Base-by-base conservation (phyloP, 352 stramenopile species). In the Phytophthora ohioensis region DNA sequence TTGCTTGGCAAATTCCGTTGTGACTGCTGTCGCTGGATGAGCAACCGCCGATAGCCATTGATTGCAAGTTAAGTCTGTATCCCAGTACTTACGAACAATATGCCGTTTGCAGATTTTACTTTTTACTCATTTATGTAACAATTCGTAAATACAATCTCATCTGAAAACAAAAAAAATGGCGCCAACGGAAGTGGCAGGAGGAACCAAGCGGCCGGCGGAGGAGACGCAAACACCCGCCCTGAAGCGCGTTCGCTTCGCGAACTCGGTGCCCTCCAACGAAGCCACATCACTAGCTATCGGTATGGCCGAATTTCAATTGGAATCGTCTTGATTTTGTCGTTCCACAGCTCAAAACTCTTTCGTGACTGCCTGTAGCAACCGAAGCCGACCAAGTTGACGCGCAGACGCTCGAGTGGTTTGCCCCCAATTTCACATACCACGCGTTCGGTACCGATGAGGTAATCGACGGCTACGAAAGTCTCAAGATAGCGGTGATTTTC, bases 351-450 rank as follows among this genome's bases (percentile, higher is more conserved):
- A 54, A 52, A 76, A 12, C 6, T 27, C 17, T 69, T 53, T 36
- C 12, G 5, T 61, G 34, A 17, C 17, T 39, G 30, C 9, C 9
- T 52, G 42, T 67, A 91, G 83, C 84, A 62, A 81, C 63, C 21
- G 64, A 80, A 30, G 58, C 43, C 8, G 48, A 72, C 32, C 76
- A 87, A 64, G 66, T 85, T 79, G 71, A 88, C 74, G 66, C 76
- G 11, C 56, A 78, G 38, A 67, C 57, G 42, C 73, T 85, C 32
- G 49, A 79, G 10, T 85, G 65, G 58, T 95, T 94, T 65, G 68
- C 69, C 15, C 88, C 88, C 12, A 79, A 77, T 46, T 94, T 93
- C 71, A 92, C 88, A 56, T 96, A 96, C 68, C 88, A 96, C 45
- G 80, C 82, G 31, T 94, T 94, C 54, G 86, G 85, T 6, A 91